Conservation (phyloP, 805 yeast genomes). For the Schizosaccharomyces lindneri region DNA sequence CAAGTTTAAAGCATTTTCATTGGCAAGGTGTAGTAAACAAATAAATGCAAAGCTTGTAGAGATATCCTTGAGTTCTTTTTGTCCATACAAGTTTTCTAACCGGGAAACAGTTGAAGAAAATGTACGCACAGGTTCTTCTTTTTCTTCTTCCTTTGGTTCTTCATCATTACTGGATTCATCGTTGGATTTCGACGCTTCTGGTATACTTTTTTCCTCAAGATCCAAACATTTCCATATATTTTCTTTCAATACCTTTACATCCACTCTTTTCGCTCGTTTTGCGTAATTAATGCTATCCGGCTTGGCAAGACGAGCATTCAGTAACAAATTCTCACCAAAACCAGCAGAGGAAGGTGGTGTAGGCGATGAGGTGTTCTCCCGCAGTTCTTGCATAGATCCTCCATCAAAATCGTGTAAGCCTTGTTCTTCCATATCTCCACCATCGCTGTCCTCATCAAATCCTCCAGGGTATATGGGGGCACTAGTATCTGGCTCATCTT, state of each 20-base stretch:
- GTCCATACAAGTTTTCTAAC: slow-evolving; percentile 27
- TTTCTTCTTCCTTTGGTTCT: neutral
- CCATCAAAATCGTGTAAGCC: slow-evolving; percentile 16
- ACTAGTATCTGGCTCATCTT: slow-evolving; percentile 45
- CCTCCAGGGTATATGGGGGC: slow-evolving; percentile 19
- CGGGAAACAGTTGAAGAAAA: slow-evolving; percentile 23
- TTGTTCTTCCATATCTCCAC: slow-evolving; percentile 15
- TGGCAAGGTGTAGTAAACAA: slow-evolving; percentile 61
- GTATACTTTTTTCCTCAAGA: neutral
- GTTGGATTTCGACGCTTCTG: neutral
- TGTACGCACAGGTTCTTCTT: slow-evolving; percentile 1
- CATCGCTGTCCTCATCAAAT: slow-evolving; percentile 16
- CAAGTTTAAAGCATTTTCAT: slow-evolving; percentile 51
- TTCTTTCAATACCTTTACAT: slow-evolving; percentile 45
- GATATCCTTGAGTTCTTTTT: slow-evolving; percentile 34
- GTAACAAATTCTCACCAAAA: slow-evolving; percentile 8
- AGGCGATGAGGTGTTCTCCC: slow-evolving; percentile 1
- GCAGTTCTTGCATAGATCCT: neutral
- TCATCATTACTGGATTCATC: neutral
- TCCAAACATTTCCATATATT: slow-evolving; percentile 39
- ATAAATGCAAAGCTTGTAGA: slow-evolving; percentile 73
- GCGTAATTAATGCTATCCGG: slow-evolving; percentile 28
- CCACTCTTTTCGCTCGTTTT: slow-evolving; percentile 53
- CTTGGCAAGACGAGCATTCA: neutral
- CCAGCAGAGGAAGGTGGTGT: slow-evolving; percentile 4